Evolutionary conservation across 2,329 filamentous ascomycete genomes (phyloP), one percentile per base, ranked within the genome.

Genomic region (Fusarium sp.): DNA sequence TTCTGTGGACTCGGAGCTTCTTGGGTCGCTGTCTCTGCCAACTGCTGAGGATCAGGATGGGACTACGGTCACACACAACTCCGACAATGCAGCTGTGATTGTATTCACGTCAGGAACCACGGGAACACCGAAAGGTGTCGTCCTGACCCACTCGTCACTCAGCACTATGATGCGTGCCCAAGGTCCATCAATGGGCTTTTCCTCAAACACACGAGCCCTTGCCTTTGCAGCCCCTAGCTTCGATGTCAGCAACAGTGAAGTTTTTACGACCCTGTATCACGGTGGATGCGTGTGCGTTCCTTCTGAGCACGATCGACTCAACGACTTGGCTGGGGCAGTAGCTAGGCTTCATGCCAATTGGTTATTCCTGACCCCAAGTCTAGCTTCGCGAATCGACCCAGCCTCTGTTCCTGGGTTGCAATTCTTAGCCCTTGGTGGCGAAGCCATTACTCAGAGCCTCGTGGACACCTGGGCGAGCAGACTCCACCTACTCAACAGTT

Each of bases 291-390:
- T 44, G 28, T 53, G 50, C 28, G 39, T 53, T 44, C 50, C 50
- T 53, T 53, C 50, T 43, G 50, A 53, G 50, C 74, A 78, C 11
- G 76, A 81, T 34, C 77, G 81, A 6, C 72, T 81, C 57, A 79
- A 81, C 40, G 72, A 79, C 55, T 63, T 82, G 39, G 56, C 57
- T 26, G 39, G 53, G 13, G 56, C 52, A 44, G 65, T 72, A 43
- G 38, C 42, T 24, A 54, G 61, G n/a, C 44, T 69, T 26, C 22
- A 40, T 17, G 69, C 59, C 33, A 73, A 69, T 45, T 69, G 62
- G 65, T 55, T 66, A 18, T 42, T 67, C n/a, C 43, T 71, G 42
- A 72, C 65, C 8, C 68, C 68, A n/a, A 59, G 68, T 15, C 51
- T 69, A 17, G 66, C 59, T 22, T 44, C 43, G 49, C 49, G 42